phyloP scores from a whole-genome alignment of 768 basidiomycete genomes.

The Mycena filopes region DNA sequence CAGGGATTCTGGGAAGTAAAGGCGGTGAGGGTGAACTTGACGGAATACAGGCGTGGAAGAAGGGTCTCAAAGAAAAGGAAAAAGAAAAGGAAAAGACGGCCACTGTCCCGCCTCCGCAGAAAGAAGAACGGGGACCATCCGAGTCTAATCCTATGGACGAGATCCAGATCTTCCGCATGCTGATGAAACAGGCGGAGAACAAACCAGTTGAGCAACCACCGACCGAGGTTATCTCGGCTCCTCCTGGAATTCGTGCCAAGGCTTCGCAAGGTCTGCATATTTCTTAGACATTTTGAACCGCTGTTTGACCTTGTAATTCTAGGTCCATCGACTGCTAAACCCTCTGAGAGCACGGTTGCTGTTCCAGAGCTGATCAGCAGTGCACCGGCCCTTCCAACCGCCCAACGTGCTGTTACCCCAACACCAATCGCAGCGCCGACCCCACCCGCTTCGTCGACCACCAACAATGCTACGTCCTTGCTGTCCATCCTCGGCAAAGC shows the following conservation, averaged over 20 bases:
- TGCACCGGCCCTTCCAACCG: constrained; percentile 11
- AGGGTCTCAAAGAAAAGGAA: constrained; percentile 80
- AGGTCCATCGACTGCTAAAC: constrained; percentile 5
- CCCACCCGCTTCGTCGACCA: not conserved
- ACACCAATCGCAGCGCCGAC: not conserved
- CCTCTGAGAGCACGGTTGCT: constrained; percentile 1
- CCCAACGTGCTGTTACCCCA: not conserved
- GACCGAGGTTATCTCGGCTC: constrained; percentile 12
- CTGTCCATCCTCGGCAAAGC: constrained; percentile 33
- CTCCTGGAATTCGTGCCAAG: constrained; percentile 27
- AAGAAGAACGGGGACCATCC: constrained; percentile 31
- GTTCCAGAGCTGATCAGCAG: constrained; percentile 1
- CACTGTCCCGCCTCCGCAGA: constrained; percentile 11
- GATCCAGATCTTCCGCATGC: constrained; percentile 83
- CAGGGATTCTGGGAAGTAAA: constrained; percentile 75
- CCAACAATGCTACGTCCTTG: constrained; percentile 24
- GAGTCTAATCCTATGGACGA: constrained; percentile 68
- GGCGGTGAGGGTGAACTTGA: constrained; percentile 75
- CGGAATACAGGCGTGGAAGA: constrained; percentile 90
- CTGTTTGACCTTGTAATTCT: not conserved
- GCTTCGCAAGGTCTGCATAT: constrained; percentile 24
- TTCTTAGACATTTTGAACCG: not conserved
- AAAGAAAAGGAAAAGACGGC: constrained; percentile 64
- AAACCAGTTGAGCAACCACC: constrained; percentile 45
- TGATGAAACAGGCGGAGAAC: constrained; percentile 81